phyloP scores from a whole-genome alignment of 345 rosid genomes.

The Hirschfeldia incana region DNA sequence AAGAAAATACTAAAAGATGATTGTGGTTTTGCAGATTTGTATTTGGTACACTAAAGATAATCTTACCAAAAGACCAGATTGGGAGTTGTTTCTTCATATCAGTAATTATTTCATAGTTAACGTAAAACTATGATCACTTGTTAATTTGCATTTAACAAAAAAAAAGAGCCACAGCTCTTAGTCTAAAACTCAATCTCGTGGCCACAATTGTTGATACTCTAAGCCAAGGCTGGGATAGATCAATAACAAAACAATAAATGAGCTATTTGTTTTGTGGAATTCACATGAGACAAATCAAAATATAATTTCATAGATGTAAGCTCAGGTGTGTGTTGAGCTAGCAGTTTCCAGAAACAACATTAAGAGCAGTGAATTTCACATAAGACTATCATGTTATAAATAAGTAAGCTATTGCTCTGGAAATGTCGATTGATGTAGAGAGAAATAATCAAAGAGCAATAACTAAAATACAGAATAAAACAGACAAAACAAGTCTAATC shows the following conservation, averaged over 20 bases:
- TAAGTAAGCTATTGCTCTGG: too few species aligned
- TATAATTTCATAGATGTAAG: neutral
- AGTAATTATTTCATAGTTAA: too few species aligned
- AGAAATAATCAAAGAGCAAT: neutral
- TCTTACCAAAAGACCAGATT: conserved; percentile 87
- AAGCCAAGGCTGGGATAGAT: neutral
- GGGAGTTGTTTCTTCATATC: too few species aligned
- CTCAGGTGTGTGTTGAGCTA: neutral
- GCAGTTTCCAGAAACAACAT: neutral
- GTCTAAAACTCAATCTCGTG: neutral
- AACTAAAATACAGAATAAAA: neutral
- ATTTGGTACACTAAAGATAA: conserved; percentile 62
- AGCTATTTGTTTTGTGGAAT: neutral
- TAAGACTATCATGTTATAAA: too few species aligned
- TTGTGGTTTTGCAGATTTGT: conserved; percentile 50
- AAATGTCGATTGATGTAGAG: neutral
- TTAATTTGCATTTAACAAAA: neutral
- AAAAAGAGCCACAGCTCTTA: too few species aligned
- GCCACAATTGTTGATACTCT: neutral
- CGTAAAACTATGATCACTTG: neutral
- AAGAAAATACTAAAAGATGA: neutral
- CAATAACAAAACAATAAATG: neutral
- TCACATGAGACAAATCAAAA: neutral
- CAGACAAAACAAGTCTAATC: neutral
- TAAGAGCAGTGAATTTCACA: neutral